Conservation (phyloP, 2,329 filamentous ascomycete species). For the Colletotrichum karsti region DNA sequence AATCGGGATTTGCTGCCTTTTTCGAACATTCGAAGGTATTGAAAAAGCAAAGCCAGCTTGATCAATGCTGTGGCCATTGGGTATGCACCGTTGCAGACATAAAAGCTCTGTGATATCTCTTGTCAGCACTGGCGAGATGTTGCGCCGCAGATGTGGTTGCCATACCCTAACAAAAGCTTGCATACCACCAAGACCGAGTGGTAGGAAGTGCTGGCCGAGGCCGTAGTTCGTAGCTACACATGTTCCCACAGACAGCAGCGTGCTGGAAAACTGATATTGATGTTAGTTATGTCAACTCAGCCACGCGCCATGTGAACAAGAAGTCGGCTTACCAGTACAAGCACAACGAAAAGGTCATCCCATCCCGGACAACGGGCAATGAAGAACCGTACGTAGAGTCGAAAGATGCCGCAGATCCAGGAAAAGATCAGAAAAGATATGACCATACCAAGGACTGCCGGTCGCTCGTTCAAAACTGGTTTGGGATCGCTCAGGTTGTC, state of each 20-base stretch:
- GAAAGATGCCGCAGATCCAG: conserved; percentile 26
- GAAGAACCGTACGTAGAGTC: conserved; percentile 29
- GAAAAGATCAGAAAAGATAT: conserved; percentile 29
- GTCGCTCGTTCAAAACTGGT: conserved; percentile 22
- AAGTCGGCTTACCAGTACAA: conserved; percentile 20
- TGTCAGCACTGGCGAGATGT: not conserved
- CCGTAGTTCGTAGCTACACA: not conserved
- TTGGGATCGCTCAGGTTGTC: conserved; percentile 30
- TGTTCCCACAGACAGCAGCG: conserved; percentile 11
- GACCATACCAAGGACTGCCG: conserved; percentile 27
- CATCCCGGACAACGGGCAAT: conserved; percentile 25
- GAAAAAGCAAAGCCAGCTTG: conserved; percentile 31
- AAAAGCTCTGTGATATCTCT: conserved; percentile 12
- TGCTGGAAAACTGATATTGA: not conserved
- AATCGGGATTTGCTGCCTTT: conserved; percentile 15
- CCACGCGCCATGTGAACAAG: not conserved
- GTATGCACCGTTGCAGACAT: conserved; percentile 30
- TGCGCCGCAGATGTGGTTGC: not conserved
- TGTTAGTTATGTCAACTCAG: not conserved
- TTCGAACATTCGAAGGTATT: conserved; percentile 31
- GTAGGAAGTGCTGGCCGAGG: not conserved
- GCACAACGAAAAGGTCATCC: conserved; percentile 31
- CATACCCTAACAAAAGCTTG: conserved; percentile 20
- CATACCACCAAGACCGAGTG: conserved; percentile 2
- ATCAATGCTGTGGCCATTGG: conserved; percentile 31